A percentile compares a stretch with the other conserved stretches of the same genome.
Evolutionary conservation across 2,329 filamentous ascomycete genomes (phyloP).

Genomic region (Hypomyces perniciosus): DNA sequence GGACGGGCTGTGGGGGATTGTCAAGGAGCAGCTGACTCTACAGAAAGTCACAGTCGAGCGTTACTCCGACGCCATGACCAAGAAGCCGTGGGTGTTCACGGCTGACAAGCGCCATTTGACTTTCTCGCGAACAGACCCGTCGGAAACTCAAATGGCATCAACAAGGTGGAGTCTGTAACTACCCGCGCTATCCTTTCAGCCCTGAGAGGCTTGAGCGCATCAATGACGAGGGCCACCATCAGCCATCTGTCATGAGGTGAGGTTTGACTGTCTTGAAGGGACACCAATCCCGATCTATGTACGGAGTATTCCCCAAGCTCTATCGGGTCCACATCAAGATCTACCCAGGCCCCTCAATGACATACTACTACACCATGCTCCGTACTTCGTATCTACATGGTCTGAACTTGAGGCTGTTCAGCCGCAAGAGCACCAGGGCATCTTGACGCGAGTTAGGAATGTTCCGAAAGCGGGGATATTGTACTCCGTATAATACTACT

Average conservation of each 20-base stretch:
- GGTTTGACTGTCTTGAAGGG: background rate
- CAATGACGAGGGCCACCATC: background rate
- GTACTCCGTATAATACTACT: too few species aligned
- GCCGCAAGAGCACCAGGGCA: background rate
- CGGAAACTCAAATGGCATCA: background rate
- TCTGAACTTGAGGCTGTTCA: background rate
- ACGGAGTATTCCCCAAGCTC: background rate
- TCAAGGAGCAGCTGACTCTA: slow-evolving; percentile 32
- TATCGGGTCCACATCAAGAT: background rate
- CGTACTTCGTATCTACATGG: too few species aligned
- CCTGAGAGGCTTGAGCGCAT: slow-evolving; percentile 15
- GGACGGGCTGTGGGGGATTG: slow-evolving; percentile 33
- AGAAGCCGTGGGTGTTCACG: background rate
- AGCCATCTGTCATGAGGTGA: background rate
- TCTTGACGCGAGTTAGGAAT: too few species aligned
- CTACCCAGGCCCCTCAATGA: background rate
- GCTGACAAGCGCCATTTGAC: background rate
- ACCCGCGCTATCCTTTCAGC: slow-evolving; percentile 15
- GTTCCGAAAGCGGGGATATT: too few species aligned
- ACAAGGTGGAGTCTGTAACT: slow-evolving; percentile 2
- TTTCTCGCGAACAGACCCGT: background rate
- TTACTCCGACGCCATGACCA: background rate
- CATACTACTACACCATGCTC: too few species aligned
- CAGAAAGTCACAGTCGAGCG: slow-evolving; percentile 25
- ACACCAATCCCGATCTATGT: background rate